Conservation (phyloP, 2,329 filamentous ascomycete genomes). For the Periconia digitata region DNA sequence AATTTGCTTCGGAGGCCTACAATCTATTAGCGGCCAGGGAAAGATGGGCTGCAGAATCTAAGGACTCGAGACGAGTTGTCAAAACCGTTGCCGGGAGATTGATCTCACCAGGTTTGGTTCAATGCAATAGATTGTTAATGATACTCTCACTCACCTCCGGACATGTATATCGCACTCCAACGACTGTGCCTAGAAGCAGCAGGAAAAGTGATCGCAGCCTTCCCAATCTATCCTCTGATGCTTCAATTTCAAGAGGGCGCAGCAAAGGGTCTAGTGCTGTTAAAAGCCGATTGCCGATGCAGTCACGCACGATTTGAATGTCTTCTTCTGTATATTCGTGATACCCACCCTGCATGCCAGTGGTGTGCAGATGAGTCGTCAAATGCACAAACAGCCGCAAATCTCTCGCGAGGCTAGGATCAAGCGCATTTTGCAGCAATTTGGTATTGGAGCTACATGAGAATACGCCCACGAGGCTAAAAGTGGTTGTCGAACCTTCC, state of each 20-base stretch:
- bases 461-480: slow-evolving; percentile 18
- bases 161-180: slow-evolving; percentile 19
- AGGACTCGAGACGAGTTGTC: no score
- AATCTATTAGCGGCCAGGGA: not conserved
- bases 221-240: slow-evolving; percentile 14
- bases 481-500: slow-evolving; percentile 10
- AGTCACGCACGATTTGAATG: slow-evolving; percentile 17
- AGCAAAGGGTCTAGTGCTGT: slow-evolving; percentile 12
- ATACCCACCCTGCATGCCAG: slow-evolving; percentile 17
- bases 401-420: slow-evolving; percentile 13
- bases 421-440: slow-evolving; percentile 14
- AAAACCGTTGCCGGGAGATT: no score
- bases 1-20: slow-evolving; percentile 10
- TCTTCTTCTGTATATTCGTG: slow-evolving; percentile 17
- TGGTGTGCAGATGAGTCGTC: slow-evolving; percentile 19
- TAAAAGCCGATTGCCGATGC: slow-evolving; percentile 15
- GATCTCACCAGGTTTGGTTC: no score
- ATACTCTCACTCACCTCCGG: slow-evolving; percentile 9
- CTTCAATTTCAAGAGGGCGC: slow-evolving; percentile 16
- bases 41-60: not conserved
- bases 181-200: slow-evolving; percentile 15
- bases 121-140: not conserved
- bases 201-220: slow-evolving; percentile 17
- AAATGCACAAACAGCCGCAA: slow-evolving; percentile 19
- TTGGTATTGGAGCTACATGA: slow-evolving; percentile 20